Evolutionary conservation across 768 basidiomycete genomes (phyloP).

Genomic region (Amanita fuliginea): DNA sequence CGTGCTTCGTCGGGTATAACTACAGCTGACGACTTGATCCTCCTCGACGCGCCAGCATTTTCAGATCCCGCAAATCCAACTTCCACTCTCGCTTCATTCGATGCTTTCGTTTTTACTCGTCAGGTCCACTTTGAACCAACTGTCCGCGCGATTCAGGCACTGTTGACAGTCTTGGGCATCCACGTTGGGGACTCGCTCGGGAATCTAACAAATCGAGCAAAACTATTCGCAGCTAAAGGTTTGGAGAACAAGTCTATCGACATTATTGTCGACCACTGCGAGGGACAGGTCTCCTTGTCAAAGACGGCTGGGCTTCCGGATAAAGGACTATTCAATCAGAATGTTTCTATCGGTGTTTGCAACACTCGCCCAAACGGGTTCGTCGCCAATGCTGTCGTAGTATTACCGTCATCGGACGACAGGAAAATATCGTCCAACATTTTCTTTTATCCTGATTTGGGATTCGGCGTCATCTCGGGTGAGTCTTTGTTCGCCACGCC

Average conservation of each 20-base stretch:
- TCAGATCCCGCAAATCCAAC: conserved; percentile 21
- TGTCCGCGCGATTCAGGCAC: conserved; percentile 11
- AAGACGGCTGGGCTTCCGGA: conserved; percentile 20
- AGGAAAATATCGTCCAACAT: conserved; percentile 11
- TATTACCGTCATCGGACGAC: not conserved
- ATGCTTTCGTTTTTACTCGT: conserved; percentile 25
- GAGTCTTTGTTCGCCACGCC: conserved; percentile 4
- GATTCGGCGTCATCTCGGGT: conserved; percentile 35
- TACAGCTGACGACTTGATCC: conserved; percentile 19
- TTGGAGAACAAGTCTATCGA: conserved; percentile 20
- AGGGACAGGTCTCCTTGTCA: conserved; percentile 12
- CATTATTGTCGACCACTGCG: conserved; percentile 22
- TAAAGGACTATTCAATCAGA: conserved; percentile 23
- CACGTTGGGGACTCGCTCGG: conserved; percentile 18
- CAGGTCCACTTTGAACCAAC: conserved; percentile 16
- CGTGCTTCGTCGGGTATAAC: not conserved
- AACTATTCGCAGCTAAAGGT: conserved; percentile 23
- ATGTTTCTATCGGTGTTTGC: conserved; percentile 23
- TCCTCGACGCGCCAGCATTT: conserved; percentile 30
- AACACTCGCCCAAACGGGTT: not conserved
- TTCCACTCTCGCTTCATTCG: conserved; percentile 20
- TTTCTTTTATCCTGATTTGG: conserved; percentile 24
- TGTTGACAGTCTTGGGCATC: conserved; percentile 19
- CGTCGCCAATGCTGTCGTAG: conserved; percentile 12
- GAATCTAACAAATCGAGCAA: conserved; percentile 18